Evolutionary conservation across 306 rosid species (phyloP).

Genomic region (Abrus pulchellus): DNA sequence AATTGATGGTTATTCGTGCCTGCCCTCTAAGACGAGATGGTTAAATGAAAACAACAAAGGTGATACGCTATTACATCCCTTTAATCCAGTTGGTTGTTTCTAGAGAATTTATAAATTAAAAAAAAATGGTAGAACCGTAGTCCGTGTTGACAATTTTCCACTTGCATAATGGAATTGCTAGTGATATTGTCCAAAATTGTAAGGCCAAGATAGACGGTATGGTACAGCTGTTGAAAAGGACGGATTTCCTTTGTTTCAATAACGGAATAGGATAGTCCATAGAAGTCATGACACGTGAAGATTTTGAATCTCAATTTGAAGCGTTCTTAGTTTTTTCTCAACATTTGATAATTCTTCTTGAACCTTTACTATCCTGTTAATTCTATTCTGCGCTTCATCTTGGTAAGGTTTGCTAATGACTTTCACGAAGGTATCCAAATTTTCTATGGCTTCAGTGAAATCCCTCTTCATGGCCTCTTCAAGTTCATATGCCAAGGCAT

Average conservation of each 20-base stretch:
- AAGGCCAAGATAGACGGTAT: neutral
- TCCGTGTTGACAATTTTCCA: slow-evolving; percentile 2
- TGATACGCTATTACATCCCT: neutral
- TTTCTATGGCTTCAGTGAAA: slow-evolving; percentile 67
- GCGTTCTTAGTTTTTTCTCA: slow-evolving; percentile 71
- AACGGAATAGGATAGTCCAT: neutral
- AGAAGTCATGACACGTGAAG: slow-evolving; percentile 71
- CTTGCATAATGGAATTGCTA: neutral
- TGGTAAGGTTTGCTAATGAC: slow-evolving; percentile 75
- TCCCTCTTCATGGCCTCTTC: slow-evolving; percentile 94
- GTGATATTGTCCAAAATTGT: slow-evolving; percentile 12
- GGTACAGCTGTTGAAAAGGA: neutral
- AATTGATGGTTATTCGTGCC: too few relatives aligned
- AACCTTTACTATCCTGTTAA: slow-evolving; percentile 68
- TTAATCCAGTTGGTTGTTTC: neutral
- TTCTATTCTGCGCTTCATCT: slow-evolving; percentile 73
- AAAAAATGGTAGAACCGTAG: neutral
- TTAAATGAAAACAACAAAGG: neutral
- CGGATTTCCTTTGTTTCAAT: slow-evolving; percentile 17
- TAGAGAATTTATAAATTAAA: neutral
- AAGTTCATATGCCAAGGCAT: slow-evolving; percentile 72
- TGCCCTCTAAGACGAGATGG: neutral
- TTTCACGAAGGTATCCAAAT: slow-evolving; percentile 68
- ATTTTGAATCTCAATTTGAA: slow-evolving; percentile 84
- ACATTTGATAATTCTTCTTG: slow-evolving; percentile 71